A percentile compares a stretch with the other conserved stretches of the same genome.
Evolutionary conservation across 148 eudicot species (phyloP).

Genomic region (Heliamphora exappendiculata): DNA sequence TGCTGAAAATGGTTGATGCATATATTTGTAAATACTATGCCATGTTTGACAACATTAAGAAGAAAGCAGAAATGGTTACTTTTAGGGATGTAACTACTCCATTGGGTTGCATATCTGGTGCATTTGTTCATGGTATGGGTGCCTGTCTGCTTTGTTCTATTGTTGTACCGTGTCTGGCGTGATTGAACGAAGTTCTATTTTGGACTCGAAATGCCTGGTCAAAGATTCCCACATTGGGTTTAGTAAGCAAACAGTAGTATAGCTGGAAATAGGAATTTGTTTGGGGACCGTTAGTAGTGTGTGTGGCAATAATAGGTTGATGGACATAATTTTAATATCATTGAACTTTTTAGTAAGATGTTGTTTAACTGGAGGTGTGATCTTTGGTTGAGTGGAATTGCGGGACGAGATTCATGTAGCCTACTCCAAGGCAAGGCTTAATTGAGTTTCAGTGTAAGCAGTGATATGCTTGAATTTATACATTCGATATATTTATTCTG

Average conservation of each 20-base stretch:
- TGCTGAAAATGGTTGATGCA: neutral
- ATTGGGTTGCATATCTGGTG: neutral
- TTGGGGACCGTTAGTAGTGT: neutral
- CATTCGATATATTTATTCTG: neutral
- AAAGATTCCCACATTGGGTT: no score
- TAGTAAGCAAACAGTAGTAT: neutral
- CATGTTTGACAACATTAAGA: neutral
- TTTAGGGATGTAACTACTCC: neutral
- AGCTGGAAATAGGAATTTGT: neutral
- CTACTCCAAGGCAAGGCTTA: neutral
- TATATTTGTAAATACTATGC: neutral
- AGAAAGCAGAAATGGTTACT: neutral
- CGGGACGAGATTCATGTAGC: neutral
- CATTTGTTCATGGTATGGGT: neutral
- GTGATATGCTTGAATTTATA: neutral
- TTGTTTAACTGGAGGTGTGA: neutral
- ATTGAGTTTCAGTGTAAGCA: neutral
- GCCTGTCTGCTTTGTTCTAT: neutral
- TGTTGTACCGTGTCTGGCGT: slow-evolving; percentile 1
- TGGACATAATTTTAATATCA: no score
- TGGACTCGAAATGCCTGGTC: neutral
- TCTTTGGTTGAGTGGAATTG: neutral
- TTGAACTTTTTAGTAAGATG: neutral
- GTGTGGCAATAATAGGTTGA: neutral
- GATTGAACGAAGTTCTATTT: neutral